phyloP scores from a whole-genome alignment of 768 basidiomycete genomes.

The Suillus tomentosus region DNA sequence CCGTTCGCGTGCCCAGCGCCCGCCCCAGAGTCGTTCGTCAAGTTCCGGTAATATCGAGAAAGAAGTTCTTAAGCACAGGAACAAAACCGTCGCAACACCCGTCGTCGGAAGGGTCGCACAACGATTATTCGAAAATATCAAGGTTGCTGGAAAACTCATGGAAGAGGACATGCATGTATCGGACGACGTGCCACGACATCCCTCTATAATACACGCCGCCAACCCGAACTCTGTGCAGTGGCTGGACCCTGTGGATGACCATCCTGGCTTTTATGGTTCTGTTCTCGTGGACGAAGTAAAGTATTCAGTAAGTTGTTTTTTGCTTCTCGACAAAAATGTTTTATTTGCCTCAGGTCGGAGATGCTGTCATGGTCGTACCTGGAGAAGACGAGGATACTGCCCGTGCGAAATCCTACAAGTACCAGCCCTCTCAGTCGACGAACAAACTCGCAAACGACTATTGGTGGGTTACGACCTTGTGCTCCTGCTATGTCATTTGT shows the following conservation, averaged over 20 bases:
- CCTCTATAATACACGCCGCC: slow-evolving; percentile 27
- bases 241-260: slow-evolving; percentile 26
- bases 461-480: slow-evolving; percentile 51
- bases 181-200: slow-evolving; percentile 13
- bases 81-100: slow-evolving; percentile 46
- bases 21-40: slow-evolving; percentile 16
- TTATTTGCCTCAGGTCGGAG: slow-evolving; percentile 51
- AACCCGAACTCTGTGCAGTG: slow-evolving; percentile 40
- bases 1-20: slow-evolving; percentile 17
- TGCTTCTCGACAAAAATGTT: background rate
- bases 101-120: slow-evolving; percentile 47
- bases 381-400: slow-evolving; percentile 49
- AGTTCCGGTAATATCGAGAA: slow-evolving; percentile 26
- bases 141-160: slow-evolving; percentile 35
- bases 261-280: slow-evolving; percentile 41
- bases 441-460: slow-evolving; percentile 59
- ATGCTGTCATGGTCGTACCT: slow-evolving; percentile 63
- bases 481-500: background rate
- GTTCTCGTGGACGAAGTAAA: slow-evolving; percentile 57
- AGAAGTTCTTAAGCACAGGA: slow-evolving; percentile 39
- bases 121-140: slow-evolving; percentile 48
- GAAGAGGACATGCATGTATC: slow-evolving; percentile 32
- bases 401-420: slow-evolving; percentile 42
- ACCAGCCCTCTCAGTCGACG: slow-evolving; percentile 44
- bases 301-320: slow-evolving; percentile 49